Evolutionary conservation across 129 eudicot species (phyloP), one percentile per base, ranked within the genome.

Genomic region (Erigeron canadensis): DNA sequence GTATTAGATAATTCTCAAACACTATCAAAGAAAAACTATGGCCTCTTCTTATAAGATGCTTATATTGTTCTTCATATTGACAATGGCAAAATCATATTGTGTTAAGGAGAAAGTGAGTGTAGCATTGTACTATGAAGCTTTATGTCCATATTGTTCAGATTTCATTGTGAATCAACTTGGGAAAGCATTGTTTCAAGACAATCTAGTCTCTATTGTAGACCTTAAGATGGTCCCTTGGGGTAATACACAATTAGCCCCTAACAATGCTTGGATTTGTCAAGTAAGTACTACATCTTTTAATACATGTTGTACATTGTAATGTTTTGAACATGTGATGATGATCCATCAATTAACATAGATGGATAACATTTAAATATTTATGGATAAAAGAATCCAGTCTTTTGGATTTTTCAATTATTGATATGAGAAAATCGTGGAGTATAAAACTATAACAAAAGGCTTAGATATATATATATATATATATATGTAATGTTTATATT

Each of bases 141-240:
- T 93, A 19, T 93, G 98, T 60, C 98, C 98, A 38, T 93, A 54
- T 69, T 89, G 98, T 65, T 85, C 91, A 67, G 70, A 82, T 64
- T 93, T 93, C 84, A 93, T 93, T 8, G 96, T 86, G 11, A 84
- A 86, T 82, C 77, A 87, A 47, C 83, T 93, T 41, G 85, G 82
- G 17, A 85, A 81, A 70, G 76, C 89, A 41, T 70, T 77, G 77
- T 85, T 73, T 58, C 80, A 87, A 63, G 77, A 78, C 50, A 91
- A 85, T 58, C 85, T 93, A 56, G 50, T 75, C 83, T 80, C 88
- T 74, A 80, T 89, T 54, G 85, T 91, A 75, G 85, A 88, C 79
- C 91, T 93, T 68, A 80, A 85, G 70, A 72, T 89, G 53, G 72
- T 89, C 55, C 96, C 98, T 53, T 93, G 98, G 98, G 98, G 98